Evolutionary conservation across 106 monocot species (phyloP).

Genomic region (Iris macrosiphon): DNA sequence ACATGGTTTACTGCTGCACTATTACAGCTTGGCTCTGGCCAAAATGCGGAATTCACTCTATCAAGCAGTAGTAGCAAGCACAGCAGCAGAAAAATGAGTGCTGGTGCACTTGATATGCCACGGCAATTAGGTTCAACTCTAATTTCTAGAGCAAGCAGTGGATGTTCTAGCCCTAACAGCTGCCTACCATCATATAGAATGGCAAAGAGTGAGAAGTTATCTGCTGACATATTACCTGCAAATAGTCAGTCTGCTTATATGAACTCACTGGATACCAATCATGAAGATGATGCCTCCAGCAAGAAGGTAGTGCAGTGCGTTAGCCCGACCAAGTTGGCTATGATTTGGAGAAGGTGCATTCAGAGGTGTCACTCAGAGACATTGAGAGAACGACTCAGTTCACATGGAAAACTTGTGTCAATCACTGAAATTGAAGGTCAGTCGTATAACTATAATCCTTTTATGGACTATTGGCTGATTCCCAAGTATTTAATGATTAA

Average conservation of each 20-base stretch:
- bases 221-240: background rate
- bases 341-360: conserved; percentile 73
- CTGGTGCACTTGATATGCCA: background rate
- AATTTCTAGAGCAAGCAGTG: conserved; percentile 3
- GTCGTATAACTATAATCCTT: no score
- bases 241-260: background rate
- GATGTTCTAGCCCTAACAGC: conserved; percentile 13
- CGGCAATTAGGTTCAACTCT: conserved; percentile 9
- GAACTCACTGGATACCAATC: background rate
- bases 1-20: conserved; percentile 82
- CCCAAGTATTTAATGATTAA: no score
- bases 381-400: conserved; percentile 37
- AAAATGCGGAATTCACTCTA: conserved; percentile 25
- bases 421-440: conserved; percentile 49
- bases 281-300: no score
- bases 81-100: conserved; percentile 8
- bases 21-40: conserved; percentile 59
- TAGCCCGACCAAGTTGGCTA: conserved; percentile 25
- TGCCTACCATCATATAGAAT: conserved; percentile 12
- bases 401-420: conserved; percentile 56
- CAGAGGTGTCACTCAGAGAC: conserved; percentile 57
- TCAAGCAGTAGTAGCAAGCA: conserved; percentile 26
- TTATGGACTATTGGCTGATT: no score
- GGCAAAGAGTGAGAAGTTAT: conserved; percentile 1
- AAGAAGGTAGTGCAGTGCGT: no score